Conservation (phyloP, 208 protist genomes). For the Vickermania ingenoplastis region DNA sequence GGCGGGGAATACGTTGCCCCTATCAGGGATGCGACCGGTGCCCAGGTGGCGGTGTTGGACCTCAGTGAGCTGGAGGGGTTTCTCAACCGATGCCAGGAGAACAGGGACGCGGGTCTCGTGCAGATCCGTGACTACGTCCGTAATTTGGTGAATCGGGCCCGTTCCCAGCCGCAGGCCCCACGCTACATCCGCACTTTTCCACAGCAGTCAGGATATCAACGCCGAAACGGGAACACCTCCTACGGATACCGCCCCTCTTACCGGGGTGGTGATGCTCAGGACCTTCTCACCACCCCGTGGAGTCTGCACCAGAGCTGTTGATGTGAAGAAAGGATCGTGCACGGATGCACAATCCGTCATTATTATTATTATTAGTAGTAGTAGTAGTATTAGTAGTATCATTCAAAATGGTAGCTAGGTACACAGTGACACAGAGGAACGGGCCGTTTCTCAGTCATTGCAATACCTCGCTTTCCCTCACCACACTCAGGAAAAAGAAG, state of each 20-base stretch:
- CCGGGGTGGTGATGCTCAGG: neutral
- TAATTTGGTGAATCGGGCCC: neutral
- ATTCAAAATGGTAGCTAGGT: too few relatives aligned
- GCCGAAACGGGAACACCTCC: neutral
- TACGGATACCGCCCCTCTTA: neutral
- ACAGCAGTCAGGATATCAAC: neutral
- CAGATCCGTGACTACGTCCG: neutral
- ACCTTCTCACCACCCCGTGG: neutral
- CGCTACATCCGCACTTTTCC: neutral
- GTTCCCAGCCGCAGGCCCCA: neutral
- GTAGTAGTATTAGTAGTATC: too few relatives aligned
- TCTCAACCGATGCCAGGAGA: neutral
- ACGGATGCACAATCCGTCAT: neutral
- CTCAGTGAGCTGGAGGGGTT: neutral
- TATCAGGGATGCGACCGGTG: too few relatives aligned
- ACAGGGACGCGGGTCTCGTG: neutral
- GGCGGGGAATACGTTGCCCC: too few relatives aligned
- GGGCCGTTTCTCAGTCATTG: too few relatives aligned
- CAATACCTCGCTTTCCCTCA: too few relatives aligned
- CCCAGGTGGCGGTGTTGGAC: too few relatives aligned
- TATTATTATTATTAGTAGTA: too few relatives aligned
- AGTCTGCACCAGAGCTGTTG: neutral
- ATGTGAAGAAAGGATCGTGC: neutral
- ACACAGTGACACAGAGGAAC: too few relatives aligned
- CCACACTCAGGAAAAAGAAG: too few relatives aligned